These are phyloP conservation scores for Sicyos edulis DNA, from an alignment of 306 rosid species.

Conservation along the genomic window DNA sequence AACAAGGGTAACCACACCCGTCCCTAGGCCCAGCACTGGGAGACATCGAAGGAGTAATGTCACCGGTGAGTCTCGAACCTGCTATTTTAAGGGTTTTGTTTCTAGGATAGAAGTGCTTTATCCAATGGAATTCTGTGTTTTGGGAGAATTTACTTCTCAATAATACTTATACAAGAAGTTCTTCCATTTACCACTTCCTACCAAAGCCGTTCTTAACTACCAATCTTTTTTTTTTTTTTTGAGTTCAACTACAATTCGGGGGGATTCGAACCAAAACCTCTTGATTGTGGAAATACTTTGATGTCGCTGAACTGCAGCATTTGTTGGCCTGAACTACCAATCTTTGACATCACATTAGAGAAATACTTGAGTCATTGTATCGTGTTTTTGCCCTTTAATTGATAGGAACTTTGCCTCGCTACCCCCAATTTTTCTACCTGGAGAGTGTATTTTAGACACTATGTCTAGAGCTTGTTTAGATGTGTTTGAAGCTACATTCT, in stretches of 20 bases:
- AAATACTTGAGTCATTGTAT: background rate
- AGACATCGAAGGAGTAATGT: no score
- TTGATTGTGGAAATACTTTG: no score
- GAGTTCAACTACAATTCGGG: no score
- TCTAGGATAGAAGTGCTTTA: background rate
- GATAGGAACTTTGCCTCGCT: background rate
- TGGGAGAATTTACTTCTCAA: background rate
- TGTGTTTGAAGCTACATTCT: background rate
- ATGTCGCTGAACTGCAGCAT: no score
- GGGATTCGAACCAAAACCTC: no score
- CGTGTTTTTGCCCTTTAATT: background rate
- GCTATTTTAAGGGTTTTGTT: background rate
- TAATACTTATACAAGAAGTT: background rate
- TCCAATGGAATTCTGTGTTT: background rate
- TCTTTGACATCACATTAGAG: background rate
- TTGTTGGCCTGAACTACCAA: background rate
- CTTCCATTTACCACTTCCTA: background rate
- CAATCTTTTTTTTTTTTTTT: background rate
- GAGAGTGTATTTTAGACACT: slow-evolving; percentile 8
- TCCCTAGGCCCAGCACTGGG: no score
- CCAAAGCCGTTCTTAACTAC: background rate
- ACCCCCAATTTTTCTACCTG: background rate
- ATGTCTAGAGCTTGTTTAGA: background rate
- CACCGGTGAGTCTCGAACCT: no score
- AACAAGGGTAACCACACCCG: no score